A percentile compares a stretch with the other conserved stretches of the same genome.
These are phyloP conservation scores for Lathyrus sativus DNA, from an alignment of 306 rosid species.

Conservation along the genomic window DNA sequence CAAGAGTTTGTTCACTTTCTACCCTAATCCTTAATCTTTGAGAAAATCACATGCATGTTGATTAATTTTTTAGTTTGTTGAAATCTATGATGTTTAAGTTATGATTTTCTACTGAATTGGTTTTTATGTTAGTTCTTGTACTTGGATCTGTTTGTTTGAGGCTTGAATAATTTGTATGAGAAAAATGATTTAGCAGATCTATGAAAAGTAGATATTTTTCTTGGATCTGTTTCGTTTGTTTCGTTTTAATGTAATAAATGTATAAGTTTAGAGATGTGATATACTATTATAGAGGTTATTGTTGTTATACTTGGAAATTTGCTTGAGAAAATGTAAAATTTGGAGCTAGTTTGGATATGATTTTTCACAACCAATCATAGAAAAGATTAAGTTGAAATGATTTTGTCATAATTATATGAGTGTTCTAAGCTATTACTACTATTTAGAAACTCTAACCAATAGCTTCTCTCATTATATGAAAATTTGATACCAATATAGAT, in stretches of 20 bases:
- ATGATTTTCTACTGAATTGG: neutral
- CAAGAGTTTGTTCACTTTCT: slow-evolving; percentile 51
- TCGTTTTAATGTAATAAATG: neutral
- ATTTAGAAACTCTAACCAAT: neutral
- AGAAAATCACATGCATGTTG: neutral
- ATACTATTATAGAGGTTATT: slow-evolving; percentile 19
- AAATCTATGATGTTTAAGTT: neutral
- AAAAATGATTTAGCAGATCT: slow-evolving; percentile 37
- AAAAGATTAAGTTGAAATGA: neutral
- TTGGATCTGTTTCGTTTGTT: neutral
- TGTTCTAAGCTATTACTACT: neutral
- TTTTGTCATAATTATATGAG: neutral
- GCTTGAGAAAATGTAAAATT: neutral
- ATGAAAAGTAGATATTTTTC: slow-evolving; percentile 5
- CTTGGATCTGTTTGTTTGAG: slow-evolving; percentile 43
- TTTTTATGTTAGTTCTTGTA: slow-evolving; percentile 21
- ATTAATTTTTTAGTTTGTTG: neutral
- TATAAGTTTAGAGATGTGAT: slow-evolving; percentile 10
- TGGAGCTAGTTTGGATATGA: slow-evolving; percentile 6
- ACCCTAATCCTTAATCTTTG: neutral
- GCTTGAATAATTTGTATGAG: slow-evolving; percentile 22
- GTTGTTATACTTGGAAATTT: slow-evolving; percentile 14
- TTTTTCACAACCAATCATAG: neutral
- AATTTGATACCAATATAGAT: too few relatives aligned
- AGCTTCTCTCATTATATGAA: neutral